These are phyloP conservation scores for Microcyclosporella mali DNA, from an alignment of 2,329 filamentous ascomycete species.

Conservation along the genomic window DNA sequence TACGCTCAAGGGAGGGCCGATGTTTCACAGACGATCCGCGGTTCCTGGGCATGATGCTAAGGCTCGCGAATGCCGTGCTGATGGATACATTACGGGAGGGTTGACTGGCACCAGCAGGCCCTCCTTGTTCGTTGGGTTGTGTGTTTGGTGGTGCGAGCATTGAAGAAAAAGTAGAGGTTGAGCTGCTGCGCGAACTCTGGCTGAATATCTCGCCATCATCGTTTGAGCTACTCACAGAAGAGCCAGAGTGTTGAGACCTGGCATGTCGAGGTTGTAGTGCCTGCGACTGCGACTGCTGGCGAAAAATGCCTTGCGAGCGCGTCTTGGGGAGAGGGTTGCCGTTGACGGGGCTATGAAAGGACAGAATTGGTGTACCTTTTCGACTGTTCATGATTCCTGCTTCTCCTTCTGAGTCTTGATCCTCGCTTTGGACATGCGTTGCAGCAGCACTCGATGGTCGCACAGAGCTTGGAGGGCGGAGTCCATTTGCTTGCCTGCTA, in stretches of 20 bases:
- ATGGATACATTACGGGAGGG: slow-evolving; percentile 28
- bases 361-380: slow-evolving; percentile 42
- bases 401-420: slow-evolving; percentile 36
- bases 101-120: slow-evolving; percentile 20
- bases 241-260: slow-evolving; percentile 28
- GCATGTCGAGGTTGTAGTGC: slow-evolving; percentile 7
- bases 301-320: slow-evolving; percentile 27
- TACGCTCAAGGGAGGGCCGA: slow-evolving; percentile 27
- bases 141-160: slow-evolving; percentile 11
- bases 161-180: slow-evolving; percentile 17
- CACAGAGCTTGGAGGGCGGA: slow-evolving; percentile 9
- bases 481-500: slow-evolving; percentile 39
- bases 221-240: slow-evolving; percentile 17
- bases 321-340: slow-evolving; percentile 28
- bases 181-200: slow-evolving; percentile 19
- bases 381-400: slow-evolving; percentile 31
- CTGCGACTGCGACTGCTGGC: slow-evolving; percentile 7
- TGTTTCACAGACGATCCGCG: slow-evolving; percentile 17
- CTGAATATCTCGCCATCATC: slow-evolving; percentile 16
- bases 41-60: slow-evolving; percentile 23
- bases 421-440: slow-evolving; percentile 10
- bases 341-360: slow-evolving; percentile 29
- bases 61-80: slow-evolving; percentile 23
- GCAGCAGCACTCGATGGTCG: slow-evolving; percentile 9
- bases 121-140: slow-evolving; percentile 16